A percentile compares a stretch with the other conserved stretches of the same genome.
Evolutionary conservation across 495 filamentous ascomycete genomes (phyloP).

Genomic region (Penicillium manginii): DNA sequence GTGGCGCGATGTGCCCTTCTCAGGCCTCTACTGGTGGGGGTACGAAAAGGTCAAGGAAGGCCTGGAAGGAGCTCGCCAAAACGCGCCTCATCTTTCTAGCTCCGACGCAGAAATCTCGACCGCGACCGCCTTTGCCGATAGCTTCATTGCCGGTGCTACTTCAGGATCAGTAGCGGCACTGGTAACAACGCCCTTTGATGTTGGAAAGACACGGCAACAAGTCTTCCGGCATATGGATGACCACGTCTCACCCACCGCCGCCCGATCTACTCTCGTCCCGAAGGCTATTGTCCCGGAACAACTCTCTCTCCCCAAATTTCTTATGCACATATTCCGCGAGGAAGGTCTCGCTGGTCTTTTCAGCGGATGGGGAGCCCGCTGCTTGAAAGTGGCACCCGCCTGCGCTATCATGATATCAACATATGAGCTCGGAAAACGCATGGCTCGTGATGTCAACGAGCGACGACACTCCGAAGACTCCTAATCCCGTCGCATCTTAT

Average conservation of each 20-base stretch:
- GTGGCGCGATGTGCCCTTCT: slow-evolving; percentile 97
- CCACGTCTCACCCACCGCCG: slow-evolving; percentile 21
- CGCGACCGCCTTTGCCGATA: slow-evolving; percentile 69
- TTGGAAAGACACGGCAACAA: slow-evolving; percentile 94
- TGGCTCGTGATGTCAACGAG: slow-evolving; percentile 80
- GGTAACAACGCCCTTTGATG: slow-evolving; percentile 95
- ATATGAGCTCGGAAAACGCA: slow-evolving; percentile 93
- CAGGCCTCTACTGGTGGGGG: slow-evolving; percentile 96
- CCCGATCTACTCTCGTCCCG: slow-evolving; percentile 18
- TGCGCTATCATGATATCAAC: slow-evolving; percentile 99
- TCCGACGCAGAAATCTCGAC: slow-evolving; percentile 19
- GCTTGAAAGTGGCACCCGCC: slow-evolving; percentile 91
- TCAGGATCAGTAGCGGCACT: slow-evolving; percentile 85
- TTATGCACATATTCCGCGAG: slow-evolving; percentile 84
- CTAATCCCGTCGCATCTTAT: slow-evolving; percentile 3
- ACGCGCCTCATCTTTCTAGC: slow-evolving; percentile 25
- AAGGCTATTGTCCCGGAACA: slow-evolving; percentile 65
- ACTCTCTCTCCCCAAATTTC: slow-evolving; percentile 71
- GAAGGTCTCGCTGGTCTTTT: slow-evolving; percentile 84
- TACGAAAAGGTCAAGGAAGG: slow-evolving; percentile 79
- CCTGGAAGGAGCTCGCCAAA: slow-evolving; percentile 65
- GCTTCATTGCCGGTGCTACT: slow-evolving; percentile 80
- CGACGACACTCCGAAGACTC: slow-evolving; percentile 40
- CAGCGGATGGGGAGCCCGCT: slow-evolving; percentile 87
- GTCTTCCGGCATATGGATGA: slow-evolving; percentile 65